Conservation (phyloP, 2,329 filamentous ascomycete genomes). For the Colletotrichum musicola region DNA sequence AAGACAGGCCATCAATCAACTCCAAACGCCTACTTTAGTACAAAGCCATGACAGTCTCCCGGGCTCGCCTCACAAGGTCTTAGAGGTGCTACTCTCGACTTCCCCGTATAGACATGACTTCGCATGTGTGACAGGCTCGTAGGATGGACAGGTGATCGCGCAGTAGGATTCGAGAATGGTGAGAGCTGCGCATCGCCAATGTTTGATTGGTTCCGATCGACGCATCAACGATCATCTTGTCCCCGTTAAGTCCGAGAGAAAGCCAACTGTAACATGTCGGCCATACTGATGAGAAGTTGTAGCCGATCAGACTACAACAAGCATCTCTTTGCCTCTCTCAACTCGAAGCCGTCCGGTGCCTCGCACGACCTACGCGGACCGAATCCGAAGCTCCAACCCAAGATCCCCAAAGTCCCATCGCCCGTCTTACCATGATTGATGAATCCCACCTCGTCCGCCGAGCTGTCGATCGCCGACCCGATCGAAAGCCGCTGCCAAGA, state of each 20-base stretch:
- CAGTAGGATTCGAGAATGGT: neutral
- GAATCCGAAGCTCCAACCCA: no score
- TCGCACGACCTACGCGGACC: no score
- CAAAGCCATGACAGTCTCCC: no score
- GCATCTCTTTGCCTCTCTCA: neutral
- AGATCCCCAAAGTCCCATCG: neutral
- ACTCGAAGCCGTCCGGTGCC: neutral
- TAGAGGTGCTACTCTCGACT: no score
- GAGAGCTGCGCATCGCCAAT: neutral
- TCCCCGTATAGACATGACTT: no score
- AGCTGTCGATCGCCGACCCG: neutral
- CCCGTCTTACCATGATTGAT: neutral
- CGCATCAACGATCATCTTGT: neutral
- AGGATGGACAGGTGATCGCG: neutral
- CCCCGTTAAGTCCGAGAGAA: neutral
- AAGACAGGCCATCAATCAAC: no score
- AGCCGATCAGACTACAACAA: neutral
- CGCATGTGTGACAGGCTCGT: no score
- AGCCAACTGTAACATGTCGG: no score
- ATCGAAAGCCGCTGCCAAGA: conserved; percentile 5
- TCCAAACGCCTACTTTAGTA: no score
- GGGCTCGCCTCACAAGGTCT: no score
- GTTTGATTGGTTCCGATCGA: neutral
- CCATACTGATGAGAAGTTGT: no score
- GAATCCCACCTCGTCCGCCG: neutral